phyloP scores from a whole-genome alignment of 164 flowering plant genomes.

The Nymphaea thermarum region DNA sequence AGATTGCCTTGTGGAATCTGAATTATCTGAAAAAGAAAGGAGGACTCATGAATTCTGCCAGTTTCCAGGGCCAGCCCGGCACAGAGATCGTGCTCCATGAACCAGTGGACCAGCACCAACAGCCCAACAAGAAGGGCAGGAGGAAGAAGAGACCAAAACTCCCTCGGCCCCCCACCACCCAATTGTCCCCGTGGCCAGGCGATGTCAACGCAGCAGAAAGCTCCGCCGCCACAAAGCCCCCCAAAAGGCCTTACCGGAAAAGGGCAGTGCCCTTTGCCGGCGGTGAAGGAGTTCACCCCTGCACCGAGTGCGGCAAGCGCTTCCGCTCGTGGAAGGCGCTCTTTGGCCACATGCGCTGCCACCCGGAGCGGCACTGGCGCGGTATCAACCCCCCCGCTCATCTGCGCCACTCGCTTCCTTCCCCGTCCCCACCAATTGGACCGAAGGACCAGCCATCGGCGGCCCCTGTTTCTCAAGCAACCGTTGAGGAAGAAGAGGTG shows the following conservation, averaged over 20 bases:
- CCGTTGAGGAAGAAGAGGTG: conserved; percentile 43
- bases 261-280: conserved; percentile 19
- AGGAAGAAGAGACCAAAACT: conserved; percentile 36
- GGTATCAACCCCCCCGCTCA: conserved; percentile 80
- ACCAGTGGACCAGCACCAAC: neutral
- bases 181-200: neutral
- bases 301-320: conserved; percentile 77
- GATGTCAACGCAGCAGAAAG: conserved; percentile 1
- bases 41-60: neutral
- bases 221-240: conserved; percentile 11
- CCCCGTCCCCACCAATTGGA: neutral
- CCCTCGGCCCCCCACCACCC: conserved; percentile 6
- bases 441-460: neutral
- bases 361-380: conserved; percentile 94
- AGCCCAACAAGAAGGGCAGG: neutral
- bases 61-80: neutral
- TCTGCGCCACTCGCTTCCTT: conserved; percentile 1
- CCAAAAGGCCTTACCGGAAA: conserved; percentile 33
- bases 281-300: conserved; percentile 19
- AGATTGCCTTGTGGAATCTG: neutral
- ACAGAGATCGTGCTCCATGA: neutral
- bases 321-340: conserved; percentile 91
- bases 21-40: neutral
- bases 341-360: conserved; percentile 96
- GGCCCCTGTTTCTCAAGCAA: neutral